Base-by-base conservation (phyloP, 768 basidiomycete genomes). In the Galerina marginata region DNA sequence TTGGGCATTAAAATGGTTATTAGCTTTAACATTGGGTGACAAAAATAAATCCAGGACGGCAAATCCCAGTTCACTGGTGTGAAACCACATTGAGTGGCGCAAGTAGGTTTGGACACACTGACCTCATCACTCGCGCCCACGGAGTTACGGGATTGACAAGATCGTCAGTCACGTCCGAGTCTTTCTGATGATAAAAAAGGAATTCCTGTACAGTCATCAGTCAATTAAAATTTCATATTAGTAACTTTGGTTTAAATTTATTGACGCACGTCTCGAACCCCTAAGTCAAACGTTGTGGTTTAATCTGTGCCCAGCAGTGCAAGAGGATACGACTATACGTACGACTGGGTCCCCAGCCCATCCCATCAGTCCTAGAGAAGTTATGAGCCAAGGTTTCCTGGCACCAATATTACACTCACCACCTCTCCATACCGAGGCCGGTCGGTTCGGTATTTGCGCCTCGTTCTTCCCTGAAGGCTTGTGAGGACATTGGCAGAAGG, bases 301-400 rank as follows among this genome's bases (percentile, higher is more conserved):
- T 56, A 26, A 25, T 47, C 54, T 29, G 55, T 57, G 55, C 42
- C 39, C 14, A 36, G 47, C 40, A 55, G 52, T 11, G 40, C 45
- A 6, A 54, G 25, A 16, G 45, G 26, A 47, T 29, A 54, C 48
- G 11, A 23, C 51, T 59, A 77, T 76, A 77, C 90, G 77, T 66
- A 93, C 91, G 83, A 71, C 90, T 91, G 12, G 92, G 90, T 33
- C 91, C 90, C 92, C 92, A 93, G 48, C 90, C 89, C 84, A 92
- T 89, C 40, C 91, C 80, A 67, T 83, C 79, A 61, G 81, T 81
- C 80, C 79, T 82, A 55, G 29, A 49, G 59, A 57, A 10, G 12
- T 14, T 63, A 37, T 52, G 40, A 49, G 48, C 47, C 44, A 40
- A 51, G 20, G 20, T 23, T 10, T 46, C 29, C 6, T 44, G 26